Conservation (phyloP, 805 yeast genomes). For the Kuraishia hungarica region DNA sequence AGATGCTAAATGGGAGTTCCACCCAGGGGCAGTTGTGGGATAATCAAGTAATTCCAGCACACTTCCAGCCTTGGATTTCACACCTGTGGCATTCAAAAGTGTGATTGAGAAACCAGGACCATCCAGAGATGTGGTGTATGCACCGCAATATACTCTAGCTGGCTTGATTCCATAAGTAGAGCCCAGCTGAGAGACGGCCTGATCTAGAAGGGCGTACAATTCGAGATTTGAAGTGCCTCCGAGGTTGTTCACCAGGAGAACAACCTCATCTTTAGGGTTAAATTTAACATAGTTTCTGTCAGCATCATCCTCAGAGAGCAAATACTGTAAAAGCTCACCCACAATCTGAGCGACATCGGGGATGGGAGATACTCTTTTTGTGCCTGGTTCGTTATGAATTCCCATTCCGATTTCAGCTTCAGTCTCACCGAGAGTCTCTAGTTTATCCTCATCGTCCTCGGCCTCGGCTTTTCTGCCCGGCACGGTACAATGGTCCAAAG, state of each 20-base stretch:
- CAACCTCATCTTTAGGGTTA: constrained; percentile 47
- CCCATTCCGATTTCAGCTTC: constrained; percentile 93
- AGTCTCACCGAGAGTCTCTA: constrained; percentile 37
- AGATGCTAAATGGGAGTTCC: constrained; percentile 44
- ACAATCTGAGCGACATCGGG: constrained; percentile 62
- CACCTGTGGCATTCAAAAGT: constrained; percentile 51
- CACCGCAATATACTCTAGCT: constrained; percentile 60
- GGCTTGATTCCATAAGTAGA: constrained; percentile 51
- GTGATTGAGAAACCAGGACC: constrained; percentile 91
- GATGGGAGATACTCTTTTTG: constrained; percentile 50
- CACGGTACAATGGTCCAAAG: constrained; percentile 82
- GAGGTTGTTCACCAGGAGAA: constrained; percentile 69
- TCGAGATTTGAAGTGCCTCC: constrained; percentile 88
- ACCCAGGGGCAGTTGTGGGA: constrained; percentile 75
- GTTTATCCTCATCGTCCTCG: constrained; percentile 25
- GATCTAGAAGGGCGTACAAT: constrained; percentile 60
- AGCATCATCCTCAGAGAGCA: constrained; percentile 52
- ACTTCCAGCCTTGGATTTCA: constrained; percentile 32
- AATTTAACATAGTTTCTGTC: constrained; percentile 82
- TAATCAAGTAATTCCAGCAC: constrained; percentile 54
- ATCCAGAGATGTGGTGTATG: constrained; percentile 82
- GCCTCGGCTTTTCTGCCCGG: constrained; percentile 68
- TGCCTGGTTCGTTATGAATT: constrained; percentile 92
- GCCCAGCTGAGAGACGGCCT: constrained; percentile 44
- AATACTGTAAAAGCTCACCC: constrained; percentile 47